Conservation (phyloP, 306 rosid genomes). For the Cicer judaicum region DNA sequence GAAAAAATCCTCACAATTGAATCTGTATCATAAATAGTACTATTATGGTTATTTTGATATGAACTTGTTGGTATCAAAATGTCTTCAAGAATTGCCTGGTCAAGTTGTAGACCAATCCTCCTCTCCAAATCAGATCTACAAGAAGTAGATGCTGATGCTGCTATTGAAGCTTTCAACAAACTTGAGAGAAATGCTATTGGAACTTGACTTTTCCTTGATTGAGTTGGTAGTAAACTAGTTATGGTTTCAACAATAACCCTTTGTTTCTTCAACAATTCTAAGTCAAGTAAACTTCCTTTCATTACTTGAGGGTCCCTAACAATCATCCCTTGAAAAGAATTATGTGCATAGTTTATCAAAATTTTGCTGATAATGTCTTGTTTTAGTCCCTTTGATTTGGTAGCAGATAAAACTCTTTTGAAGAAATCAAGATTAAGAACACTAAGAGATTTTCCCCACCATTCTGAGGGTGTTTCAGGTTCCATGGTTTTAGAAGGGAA, state of each 20-base stretch:
- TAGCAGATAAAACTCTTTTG: constrained; percentile 74
- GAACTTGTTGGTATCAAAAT: constrained; percentile 77
- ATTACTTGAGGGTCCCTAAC: constrained; percentile 61
- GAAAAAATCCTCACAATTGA: constrained; percentile 86
- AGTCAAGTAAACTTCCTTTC: constrained; percentile 67
- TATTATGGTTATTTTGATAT: constrained; percentile 62
- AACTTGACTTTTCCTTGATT: constrained; percentile 86
- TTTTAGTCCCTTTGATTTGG: constrained; percentile 89
- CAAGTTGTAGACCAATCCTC: constrained; percentile 88
- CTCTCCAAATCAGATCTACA: constrained; percentile 89
- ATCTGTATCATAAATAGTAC: constrained; percentile 79
- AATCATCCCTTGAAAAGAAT: constrained; percentile 79
- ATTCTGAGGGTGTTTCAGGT: constrained; percentile 87
- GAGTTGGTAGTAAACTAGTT: constrained; percentile 78
- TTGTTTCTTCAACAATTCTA: constrained; percentile 82
- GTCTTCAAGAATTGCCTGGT: constrained; percentile 98
- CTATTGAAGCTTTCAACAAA: constrained; percentile 84
- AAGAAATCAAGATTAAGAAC: constrained; percentile 81
- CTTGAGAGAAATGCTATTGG: constrained; percentile 97
- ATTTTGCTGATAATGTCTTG: constrained; percentile 94
- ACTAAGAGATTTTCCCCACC: constrained; percentile 92
- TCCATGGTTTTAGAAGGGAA: constrained; percentile 69
- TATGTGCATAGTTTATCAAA: constrained; percentile 83
- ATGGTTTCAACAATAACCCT: constrained; percentile 87
- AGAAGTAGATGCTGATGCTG: constrained; percentile 78